Evolutionary conservation across 306 rosid genomes (phyloP).

Genomic region (Alnus rubra): DNA sequence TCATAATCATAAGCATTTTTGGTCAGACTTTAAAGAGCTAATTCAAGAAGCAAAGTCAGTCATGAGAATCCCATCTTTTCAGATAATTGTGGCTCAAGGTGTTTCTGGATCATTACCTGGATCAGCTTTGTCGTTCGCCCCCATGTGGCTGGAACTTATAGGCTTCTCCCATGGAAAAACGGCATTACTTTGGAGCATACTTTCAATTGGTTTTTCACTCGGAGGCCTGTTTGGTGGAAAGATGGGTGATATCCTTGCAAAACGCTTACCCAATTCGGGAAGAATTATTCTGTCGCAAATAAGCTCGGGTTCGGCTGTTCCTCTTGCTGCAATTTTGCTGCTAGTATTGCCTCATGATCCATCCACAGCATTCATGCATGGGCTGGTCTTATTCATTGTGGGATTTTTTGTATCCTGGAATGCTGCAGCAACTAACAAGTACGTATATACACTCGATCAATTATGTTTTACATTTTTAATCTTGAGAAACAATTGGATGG

Average conservation of each 20-base stretch:
- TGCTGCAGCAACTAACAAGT: constrained; percentile 72
- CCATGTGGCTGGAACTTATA: constrained; percentile 80
- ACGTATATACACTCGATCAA: constrained; percentile 10
- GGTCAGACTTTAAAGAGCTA: constrained; percentile 48
- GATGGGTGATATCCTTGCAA: constrained; percentile 70
- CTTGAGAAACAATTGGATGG: too few relatives aligned
- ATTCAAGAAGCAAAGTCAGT: constrained; percentile 68
- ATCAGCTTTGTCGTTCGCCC: constrained; percentile 71
- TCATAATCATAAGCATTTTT: constrained; percentile 28
- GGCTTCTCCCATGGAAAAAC: constrained; percentile 80
- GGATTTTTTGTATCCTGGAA: constrained; percentile 65
- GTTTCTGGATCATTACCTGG: constrained; percentile 82
- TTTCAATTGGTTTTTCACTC: constrained; percentile 49
- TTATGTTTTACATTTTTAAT: too few relatives aligned
- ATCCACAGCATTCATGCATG: constrained; percentile 61
- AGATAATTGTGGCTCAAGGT: constrained; percentile 87
- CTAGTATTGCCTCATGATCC: constrained; percentile 67
- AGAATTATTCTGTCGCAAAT: constrained; percentile 76
- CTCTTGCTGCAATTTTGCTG: constrained; percentile 66
- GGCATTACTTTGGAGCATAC: constrained; percentile 63
- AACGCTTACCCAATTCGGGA: constrained; percentile 61
- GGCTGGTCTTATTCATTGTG: constrained; percentile 65
- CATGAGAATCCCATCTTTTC: constrained; percentile 65
- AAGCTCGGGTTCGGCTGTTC: constrained; percentile 68
- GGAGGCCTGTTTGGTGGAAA: constrained; percentile 77